phyloP scores from a whole-genome alignment of 768 basidiomycete species.

The Floccularia luteovirens region DNA sequence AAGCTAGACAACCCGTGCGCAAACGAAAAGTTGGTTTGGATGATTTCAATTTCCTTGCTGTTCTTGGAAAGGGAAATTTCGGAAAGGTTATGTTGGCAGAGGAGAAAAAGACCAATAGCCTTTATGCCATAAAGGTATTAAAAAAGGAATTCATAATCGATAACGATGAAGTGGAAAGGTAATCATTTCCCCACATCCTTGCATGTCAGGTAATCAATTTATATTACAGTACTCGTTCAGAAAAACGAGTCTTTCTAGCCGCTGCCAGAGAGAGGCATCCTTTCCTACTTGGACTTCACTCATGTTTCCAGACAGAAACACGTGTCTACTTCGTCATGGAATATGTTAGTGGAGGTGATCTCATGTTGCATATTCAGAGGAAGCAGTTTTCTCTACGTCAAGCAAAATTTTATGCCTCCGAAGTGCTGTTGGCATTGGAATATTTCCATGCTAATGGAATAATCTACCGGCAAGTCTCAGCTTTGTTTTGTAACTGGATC shows the following conservation, averaged over 20 bases:
- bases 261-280: constrained; percentile 97
- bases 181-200: constrained; percentile 10
- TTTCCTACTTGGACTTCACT: constrained; percentile 93
- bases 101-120: constrained; percentile 83
- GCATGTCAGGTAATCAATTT: constrained; percentile 8
- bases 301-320: constrained; percentile 99
- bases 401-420: constrained; percentile 98
- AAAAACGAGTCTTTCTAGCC: constrained; percentile 96
- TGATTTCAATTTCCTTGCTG: constrained; percentile 98
- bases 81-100: constrained; percentile 99
- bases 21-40: constrained; percentile 92
- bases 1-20: constrained; percentile 35
- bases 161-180: constrained; percentile 99
- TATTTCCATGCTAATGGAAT: constrained; percentile 99
- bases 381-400: constrained; percentile 98
- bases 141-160: constrained; percentile 99
- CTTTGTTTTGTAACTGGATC: background rate
- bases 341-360: constrained; percentile 96
- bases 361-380: constrained; percentile 99
- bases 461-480: constrained; percentile 78
- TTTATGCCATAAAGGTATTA: constrained; percentile 99
- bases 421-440: constrained; percentile 91
- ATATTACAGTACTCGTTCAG: constrained; percentile 83
- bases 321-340: constrained; percentile 99
- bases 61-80: constrained; percentile 98